phyloP scores from a whole-genome alignment of 1,284 basidiomycete species.

The Boletus chippewaensis region DNA sequence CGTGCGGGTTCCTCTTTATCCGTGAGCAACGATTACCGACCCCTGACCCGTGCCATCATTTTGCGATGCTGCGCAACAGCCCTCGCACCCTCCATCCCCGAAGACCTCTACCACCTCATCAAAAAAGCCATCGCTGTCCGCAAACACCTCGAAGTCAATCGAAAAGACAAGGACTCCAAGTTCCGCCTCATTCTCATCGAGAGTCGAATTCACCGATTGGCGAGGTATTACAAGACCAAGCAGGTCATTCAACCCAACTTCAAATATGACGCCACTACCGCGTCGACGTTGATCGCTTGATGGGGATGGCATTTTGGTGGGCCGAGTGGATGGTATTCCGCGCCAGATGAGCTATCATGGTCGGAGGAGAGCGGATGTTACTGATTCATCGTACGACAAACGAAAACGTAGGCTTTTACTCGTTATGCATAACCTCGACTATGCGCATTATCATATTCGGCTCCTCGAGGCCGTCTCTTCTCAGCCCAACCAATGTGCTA shows the following conservation, averaged over 20 bases:
- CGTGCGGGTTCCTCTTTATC: slow-evolving; percentile 29
- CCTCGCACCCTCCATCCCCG: slow-evolving; percentile 95
- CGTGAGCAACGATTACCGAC: neutral
- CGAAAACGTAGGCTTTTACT: slow-evolving; percentile 21
- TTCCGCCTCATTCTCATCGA: slow-evolving; percentile 98
- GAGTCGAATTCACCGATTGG: slow-evolving; percentile 95
- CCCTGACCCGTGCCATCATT: slow-evolving; percentile 24
- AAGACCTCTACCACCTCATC: slow-evolving; percentile 99
- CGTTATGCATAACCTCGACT: slow-evolving; percentile 15
- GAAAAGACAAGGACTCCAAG: slow-evolving; percentile 98
- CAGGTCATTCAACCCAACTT: slow-evolving; percentile 96
- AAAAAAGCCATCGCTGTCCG: slow-evolving; percentile 99
- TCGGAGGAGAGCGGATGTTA: neutral
- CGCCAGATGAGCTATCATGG: neutral
- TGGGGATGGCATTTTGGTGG: slow-evolving; percentile 3
- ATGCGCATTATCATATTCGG: slow-evolving; percentile 7
- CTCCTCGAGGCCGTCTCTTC: neutral
- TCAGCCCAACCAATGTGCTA: neutral
- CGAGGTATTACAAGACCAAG: slow-evolving; percentile 97
- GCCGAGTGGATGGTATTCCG: slow-evolving; percentile 1
- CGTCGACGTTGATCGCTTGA: slow-evolving; percentile 79
- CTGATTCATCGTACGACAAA: slow-evolving; percentile 4
- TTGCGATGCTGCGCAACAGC: slow-evolving; percentile 43
- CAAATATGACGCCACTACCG: slow-evolving; percentile 94
- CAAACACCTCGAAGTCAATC: slow-evolving; percentile 98